These are phyloP conservation scores for Phytophthora fragariaefolia DNA, from an alignment of 352 stramenopile species.

Conservation along the genomic window DNA sequence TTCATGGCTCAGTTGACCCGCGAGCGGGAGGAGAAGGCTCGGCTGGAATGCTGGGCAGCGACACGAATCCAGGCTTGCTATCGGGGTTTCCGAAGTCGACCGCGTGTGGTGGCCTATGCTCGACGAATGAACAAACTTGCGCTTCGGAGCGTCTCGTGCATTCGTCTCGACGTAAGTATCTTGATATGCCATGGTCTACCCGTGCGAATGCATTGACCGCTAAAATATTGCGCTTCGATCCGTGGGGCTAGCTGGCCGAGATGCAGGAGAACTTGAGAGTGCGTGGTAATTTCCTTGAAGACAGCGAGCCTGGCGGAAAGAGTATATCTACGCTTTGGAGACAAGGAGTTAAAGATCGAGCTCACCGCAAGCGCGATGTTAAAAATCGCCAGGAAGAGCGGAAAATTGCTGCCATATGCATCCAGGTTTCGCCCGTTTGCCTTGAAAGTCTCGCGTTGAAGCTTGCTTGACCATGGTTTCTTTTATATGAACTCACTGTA, in stretches of 20 bases:
- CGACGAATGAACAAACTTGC: conserved; percentile 34
- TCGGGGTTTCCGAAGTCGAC: conserved; percentile 54
- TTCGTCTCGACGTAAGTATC: conserved; percentile 32
- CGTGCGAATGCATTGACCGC: neutral
- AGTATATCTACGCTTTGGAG: conserved; percentile 44
- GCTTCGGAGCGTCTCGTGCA: conserved; percentile 13
- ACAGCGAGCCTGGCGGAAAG: conserved; percentile 4
- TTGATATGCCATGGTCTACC: neutral
- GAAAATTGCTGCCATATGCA: conserved; percentile 45
- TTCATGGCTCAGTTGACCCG: conserved; percentile 66
- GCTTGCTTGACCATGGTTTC: neutral
- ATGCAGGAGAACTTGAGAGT: conserved; percentile 53
- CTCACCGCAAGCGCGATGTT: conserved; percentile 49
- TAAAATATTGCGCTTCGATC: neutral
- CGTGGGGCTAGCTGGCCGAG: conserved; percentile 45
- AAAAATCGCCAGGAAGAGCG: conserved; percentile 48
- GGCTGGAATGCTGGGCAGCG: conserved; percentile 64
- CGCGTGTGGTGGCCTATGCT: conserved; percentile 51
- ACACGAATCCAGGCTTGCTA: conserved; percentile 75
- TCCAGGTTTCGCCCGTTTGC: conserved; percentile 42
- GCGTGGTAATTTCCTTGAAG: conserved; percentile 18
- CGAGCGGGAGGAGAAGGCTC: conserved; percentile 55
- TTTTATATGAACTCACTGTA: neutral
- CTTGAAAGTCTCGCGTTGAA: neutral
- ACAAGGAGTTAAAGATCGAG: conserved; percentile 53